Conservation (phyloP, 164 flowering plant species). For the Liriodendron chinense region DNA sequence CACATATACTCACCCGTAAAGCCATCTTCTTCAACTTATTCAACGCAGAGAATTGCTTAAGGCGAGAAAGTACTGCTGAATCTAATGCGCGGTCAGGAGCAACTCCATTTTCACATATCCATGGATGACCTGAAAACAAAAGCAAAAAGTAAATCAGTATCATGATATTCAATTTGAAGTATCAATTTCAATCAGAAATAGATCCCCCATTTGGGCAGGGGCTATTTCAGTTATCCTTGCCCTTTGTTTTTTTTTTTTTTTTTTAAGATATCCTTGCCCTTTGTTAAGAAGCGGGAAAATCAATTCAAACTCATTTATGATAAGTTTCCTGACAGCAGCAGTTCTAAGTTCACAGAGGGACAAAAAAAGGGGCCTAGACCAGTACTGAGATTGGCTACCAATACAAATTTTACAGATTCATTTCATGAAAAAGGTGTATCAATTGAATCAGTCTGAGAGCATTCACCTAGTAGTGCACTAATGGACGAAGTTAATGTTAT, state of each 20-base stretch:
- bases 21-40: constrained; percentile 99
- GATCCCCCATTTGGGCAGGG: background rate
- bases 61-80: constrained; percentile 97
- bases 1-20: constrained; percentile 64
- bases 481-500: too few relatives aligned
- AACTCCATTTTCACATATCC: constrained; percentile 99
- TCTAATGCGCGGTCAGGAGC: constrained; percentile 95
- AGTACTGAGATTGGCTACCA: background rate
- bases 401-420: background rate
- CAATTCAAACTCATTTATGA: background rate
- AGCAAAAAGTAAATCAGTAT: background rate
- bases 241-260: too few relatives aligned
- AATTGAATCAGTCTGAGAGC: too few relatives aligned
- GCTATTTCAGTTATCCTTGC: background rate
- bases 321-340: background rate
- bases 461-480: too few relatives aligned
- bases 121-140: constrained; percentile 79
- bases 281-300: background rate
- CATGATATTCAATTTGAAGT: background rate
- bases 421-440: background rate
- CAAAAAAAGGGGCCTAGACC: background rate
- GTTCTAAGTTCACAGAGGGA: background rate
- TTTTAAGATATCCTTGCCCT: background rate
- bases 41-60: constrained; percentile 97
- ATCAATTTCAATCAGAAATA: background rate